phyloP scores from a whole-genome alignment of 2,329 filamentous ascomycete genomes.

The Neophaeococcomyces mojaviensis region DNA sequence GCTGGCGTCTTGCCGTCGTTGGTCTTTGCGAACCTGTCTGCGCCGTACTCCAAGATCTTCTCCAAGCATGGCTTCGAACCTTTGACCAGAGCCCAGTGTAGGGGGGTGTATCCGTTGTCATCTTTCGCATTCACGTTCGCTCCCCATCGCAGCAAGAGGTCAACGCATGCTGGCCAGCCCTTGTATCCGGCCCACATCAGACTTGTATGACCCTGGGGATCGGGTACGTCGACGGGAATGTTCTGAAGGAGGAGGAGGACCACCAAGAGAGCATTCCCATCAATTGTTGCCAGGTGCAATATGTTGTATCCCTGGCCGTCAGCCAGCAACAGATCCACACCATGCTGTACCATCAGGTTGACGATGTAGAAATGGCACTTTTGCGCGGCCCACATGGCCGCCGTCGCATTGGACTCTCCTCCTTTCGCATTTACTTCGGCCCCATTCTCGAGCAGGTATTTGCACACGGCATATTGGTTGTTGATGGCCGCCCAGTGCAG shows the following conservation, averaged over 20 bases:
- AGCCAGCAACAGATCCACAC: constrained; percentile 84
- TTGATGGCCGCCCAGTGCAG: constrained; percentile 98
- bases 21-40: constrained; percentile 86
- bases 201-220: constrained; percentile 83
- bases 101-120: constrained; percentile 84
- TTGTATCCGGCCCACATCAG: constrained; percentile 99
- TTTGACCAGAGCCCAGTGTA: constrained; percentile 96
- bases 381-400: constrained; percentile 94
- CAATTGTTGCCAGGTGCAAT: constrained; percentile 91
- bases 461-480: constrained; percentile 95
- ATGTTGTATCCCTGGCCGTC: constrained; percentile 98
- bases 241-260: constrained; percentile 88
- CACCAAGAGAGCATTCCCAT: constrained; percentile 86
- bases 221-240: constrained; percentile 84
- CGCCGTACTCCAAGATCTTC: constrained; percentile 91
- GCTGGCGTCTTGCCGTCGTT: constrained; percentile 83
- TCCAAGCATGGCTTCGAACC: constrained; percentile 82
- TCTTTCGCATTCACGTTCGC: constrained; percentile 86
- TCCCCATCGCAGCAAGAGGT: constrained; percentile 88
- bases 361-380: constrained; percentile 95
- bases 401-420: constrained; percentile 88
- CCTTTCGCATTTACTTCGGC: constrained; percentile 93
- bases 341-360: constrained; percentile 80
- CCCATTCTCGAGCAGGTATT: constrained; percentile 78
- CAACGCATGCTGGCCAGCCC: constrained; percentile 84